These are phyloP conservation scores for Passiflora organensis DNA, from an alignment of 345 rosid genomes.

Conservation along the genomic window DNA sequence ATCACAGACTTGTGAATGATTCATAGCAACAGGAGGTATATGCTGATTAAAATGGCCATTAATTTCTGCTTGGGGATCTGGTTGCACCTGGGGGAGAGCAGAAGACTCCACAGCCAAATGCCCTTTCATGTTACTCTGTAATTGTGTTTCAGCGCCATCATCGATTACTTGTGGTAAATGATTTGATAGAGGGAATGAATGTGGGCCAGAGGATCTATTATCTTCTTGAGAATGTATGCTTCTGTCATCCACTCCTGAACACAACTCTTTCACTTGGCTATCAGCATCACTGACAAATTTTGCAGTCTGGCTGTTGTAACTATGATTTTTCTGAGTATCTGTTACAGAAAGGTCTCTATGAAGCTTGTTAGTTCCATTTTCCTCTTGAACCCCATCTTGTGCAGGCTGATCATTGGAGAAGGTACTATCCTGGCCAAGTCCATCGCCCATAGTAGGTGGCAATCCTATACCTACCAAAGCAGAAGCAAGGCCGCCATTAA, in stretches of 20 bases:
- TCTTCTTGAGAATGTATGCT: conserved; percentile 28
- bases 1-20: conserved; percentile 47
- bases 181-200: conserved; percentile 35
- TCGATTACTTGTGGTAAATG: conserved; percentile 29
- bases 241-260: conserved; percentile 22
- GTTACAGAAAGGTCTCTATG: conserved; percentile 22
- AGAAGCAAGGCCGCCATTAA: conserved; percentile 33
- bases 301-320: conserved; percentile 17
- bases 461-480: conserved; percentile 16
- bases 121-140: conserved; percentile 33
- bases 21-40: conserved; percentile 35
- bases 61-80: conserved; percentile 10
- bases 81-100: neutral
- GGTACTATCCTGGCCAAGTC: conserved; percentile 15
- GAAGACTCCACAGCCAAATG: conserved; percentile 18
- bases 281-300: conserved; percentile 17
- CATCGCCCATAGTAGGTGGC: conserved; percentile 19
- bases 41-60: conserved; percentile 24
- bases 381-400: conserved; percentile 25
- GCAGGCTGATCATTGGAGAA: conserved; percentile 29
- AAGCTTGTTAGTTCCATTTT: conserved; percentile 24
- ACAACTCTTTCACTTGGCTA: conserved; percentile 23
- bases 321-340: conserved; percentile 20
- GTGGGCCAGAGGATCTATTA: conserved; percentile 26
- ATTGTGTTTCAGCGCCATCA: conserved; percentile 28